Percentiles rank a stretch among this genome's conserved stretches.
Evolutionary conservation across 2,329 filamentous ascomycete species (phyloP).

Genomic region (Fusarium nelsonii): DNA sequence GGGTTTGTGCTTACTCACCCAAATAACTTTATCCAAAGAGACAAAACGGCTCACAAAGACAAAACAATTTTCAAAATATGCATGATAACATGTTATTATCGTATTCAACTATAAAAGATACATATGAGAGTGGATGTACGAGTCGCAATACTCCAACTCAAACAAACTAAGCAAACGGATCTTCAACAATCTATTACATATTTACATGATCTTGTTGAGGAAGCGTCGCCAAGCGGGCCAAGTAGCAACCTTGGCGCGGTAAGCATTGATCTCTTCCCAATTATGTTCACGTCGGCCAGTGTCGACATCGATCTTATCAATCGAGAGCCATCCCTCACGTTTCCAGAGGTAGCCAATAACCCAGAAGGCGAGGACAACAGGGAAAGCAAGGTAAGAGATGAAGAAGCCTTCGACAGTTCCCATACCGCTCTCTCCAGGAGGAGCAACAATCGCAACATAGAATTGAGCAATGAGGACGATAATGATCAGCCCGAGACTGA

Average conservation of each 20-base stretch:
- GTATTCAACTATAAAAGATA: constrained; percentile 44
- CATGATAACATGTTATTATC: constrained; percentile 23
- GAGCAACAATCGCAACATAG: constrained; percentile 61
- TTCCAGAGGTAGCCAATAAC: constrained; percentile 74
- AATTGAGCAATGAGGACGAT: constrained; percentile 69
- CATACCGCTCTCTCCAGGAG: constrained; percentile 50
- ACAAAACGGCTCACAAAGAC: not conserved
- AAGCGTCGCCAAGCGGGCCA: constrained; percentile 65
- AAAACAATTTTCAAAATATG: not conserved
- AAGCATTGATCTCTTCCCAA: constrained; percentile 72
- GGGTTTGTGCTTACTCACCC: not conserved
- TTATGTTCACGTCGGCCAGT: constrained; percentile 74
- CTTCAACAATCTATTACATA: not conserved
- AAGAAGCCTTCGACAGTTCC: constrained; percentile 65
- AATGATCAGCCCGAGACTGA: constrained; percentile 70
- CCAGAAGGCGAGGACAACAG: constrained; percentile 69
- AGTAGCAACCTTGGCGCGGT: constrained; percentile 62
- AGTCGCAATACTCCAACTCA: not conserved
- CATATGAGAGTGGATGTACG: constrained; percentile 29
- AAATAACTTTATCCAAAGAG: not conserved
- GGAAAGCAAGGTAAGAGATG: constrained; percentile 65
- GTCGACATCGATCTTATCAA: constrained; percentile 75
- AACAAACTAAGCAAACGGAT: not conserved
- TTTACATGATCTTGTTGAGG: constrained; percentile 56
- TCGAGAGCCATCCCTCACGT: constrained; percentile 68